Evolutionary conservation across 441 rosid genomes (phyloP).

Genomic region (Francoa sonchifolia): DNA sequence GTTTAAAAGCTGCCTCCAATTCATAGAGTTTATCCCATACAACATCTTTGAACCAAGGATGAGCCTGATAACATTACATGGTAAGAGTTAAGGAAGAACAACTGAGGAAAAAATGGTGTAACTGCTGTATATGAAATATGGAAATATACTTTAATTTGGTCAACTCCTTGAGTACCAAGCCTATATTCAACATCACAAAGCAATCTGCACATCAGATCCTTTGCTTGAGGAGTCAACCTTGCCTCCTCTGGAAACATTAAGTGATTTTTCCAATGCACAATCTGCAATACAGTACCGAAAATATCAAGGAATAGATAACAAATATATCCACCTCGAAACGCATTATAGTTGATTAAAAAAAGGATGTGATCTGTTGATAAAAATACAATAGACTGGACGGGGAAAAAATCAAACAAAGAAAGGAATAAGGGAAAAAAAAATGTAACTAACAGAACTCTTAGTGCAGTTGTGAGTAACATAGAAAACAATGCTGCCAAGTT

Average conservation of each 20-base stretch:
- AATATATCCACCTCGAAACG: not conserved
- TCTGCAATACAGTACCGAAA: constrained; percentile 23
- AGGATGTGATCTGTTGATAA: constrained; percentile 1
- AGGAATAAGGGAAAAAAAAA: too few relatives aligned
- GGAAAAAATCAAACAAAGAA: too few relatives aligned
- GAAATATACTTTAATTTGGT: constrained; percentile 67
- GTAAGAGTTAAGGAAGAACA: constrained; percentile 16
- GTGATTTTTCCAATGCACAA: constrained; percentile 89
- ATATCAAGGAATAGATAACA: constrained; percentile 1
- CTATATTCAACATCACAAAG: constrained; percentile 88
- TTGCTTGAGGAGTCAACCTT: constrained; percentile 60
- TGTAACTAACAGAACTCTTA: too few relatives aligned
- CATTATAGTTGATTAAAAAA: not conserved
- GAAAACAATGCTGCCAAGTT: too few relatives aligned
- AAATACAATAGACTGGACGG: too few relatives aligned
- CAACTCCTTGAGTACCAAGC: constrained; percentile 74
- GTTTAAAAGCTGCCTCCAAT: constrained; percentile 90
- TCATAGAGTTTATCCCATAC: constrained; percentile 85
- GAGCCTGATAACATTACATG: constrained; percentile 71
- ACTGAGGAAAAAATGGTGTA: constrained; percentile 9
- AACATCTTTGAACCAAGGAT: constrained; percentile 86
- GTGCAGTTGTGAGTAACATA: too few relatives aligned
- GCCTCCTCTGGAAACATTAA: constrained; percentile 77
- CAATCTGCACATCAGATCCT: constrained; percentile 78
- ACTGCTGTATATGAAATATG: not conserved